phyloP scores from a whole-genome alignment of 257 asterid species.

The Penstemon newberryi region DNA sequence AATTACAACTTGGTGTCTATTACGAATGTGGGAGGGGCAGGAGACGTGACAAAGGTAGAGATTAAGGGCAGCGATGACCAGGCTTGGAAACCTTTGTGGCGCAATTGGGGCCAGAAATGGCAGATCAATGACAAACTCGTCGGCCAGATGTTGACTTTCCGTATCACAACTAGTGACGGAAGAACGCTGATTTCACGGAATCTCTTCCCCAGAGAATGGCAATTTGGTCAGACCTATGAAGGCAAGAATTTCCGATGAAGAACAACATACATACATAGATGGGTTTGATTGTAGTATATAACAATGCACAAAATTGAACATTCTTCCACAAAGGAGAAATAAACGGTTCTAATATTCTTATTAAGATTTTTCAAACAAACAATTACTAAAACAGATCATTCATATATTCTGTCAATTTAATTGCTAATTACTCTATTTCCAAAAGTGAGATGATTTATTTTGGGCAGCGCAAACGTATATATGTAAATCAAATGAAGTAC shows the following conservation, averaged over 20 bases:
- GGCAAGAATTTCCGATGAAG: constrained; percentile 35
- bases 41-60: constrained; percentile 39
- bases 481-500: no score
- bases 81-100: constrained; percentile 32
- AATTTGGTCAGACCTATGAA: constrained; percentile 43
- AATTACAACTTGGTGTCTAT: constrained; percentile 42
- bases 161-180: constrained; percentile 47
- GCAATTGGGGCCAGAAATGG: constrained; percentile 53
- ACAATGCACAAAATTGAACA: neutral
- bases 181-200: constrained; percentile 22
- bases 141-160: constrained; percentile 35
- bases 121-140: constrained; percentile 33
- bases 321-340: no score
- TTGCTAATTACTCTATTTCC: neutral
- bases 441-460: no score
- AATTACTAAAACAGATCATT: no score
- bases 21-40: constrained; percentile 52
- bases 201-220: constrained; percentile 39
- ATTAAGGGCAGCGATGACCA: constrained; percentile 26
- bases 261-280: neutral
- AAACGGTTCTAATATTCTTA: no score
- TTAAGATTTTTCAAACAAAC: no score
- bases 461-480: no score
- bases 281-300: neutral
- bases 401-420: no score